A percentile compares a stretch with the other conserved stretches of the same genome.
Evolutionary conservation across 1,284 basidiomycete genomes (phyloP).

Genomic region (Sphagnurus paluster): DNA sequence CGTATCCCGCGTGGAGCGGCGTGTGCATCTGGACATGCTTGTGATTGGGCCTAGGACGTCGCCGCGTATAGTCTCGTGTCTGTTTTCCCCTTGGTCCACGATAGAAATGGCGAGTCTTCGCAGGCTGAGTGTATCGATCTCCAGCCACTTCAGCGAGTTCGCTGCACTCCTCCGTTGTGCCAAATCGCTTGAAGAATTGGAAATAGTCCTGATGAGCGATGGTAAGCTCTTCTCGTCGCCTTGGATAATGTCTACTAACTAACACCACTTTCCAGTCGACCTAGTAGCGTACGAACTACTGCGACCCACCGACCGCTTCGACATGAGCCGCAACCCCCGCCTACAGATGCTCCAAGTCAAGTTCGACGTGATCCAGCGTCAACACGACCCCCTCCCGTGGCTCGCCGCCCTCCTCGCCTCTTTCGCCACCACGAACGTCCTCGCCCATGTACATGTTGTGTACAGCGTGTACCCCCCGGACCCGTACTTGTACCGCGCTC

Average conservation of each 20-base stretch:
- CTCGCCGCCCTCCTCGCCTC: slow-evolving; percentile 22
- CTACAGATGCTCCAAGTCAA: slow-evolving; percentile 23
- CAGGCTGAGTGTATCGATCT: slow-evolving; percentile 24
- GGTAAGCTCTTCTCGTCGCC: slow-evolving; percentile 13
- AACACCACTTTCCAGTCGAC: slow-evolving; percentile 7
- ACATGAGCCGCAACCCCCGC: slow-evolving; percentile 22
- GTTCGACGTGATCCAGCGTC: slow-evolving; percentile 26
- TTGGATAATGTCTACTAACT: no score
- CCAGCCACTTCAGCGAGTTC: slow-evolving; percentile 25
- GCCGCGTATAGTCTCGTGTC: slow-evolving; percentile 19
- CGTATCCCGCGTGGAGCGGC: no score
- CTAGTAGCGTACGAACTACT: slow-evolving; percentile 22
- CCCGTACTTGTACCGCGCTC: slow-evolving; percentile 29
- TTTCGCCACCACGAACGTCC: slow-evolving; percentile 16
- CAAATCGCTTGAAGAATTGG: slow-evolving; percentile 19
- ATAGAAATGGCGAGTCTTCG: slow-evolving; percentile 21
- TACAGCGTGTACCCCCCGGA: slow-evolving; percentile 27
- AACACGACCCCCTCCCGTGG: slow-evolving; percentile 28
- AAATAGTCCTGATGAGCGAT: slow-evolving; percentile 27
- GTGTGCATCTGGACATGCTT: slow-evolving; percentile 21
- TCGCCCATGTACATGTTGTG: slow-evolving; percentile 21
- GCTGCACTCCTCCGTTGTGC: slow-evolving; percentile 24
- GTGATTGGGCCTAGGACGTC: slow-evolving; percentile 26
- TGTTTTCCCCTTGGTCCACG: slow-evolving; percentile 22
- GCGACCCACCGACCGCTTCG: slow-evolving; percentile 19